phyloP scores from a whole-genome alignment of 2,329 filamentous ascomycete genomes.

The Claviceps spartinae region DNA sequence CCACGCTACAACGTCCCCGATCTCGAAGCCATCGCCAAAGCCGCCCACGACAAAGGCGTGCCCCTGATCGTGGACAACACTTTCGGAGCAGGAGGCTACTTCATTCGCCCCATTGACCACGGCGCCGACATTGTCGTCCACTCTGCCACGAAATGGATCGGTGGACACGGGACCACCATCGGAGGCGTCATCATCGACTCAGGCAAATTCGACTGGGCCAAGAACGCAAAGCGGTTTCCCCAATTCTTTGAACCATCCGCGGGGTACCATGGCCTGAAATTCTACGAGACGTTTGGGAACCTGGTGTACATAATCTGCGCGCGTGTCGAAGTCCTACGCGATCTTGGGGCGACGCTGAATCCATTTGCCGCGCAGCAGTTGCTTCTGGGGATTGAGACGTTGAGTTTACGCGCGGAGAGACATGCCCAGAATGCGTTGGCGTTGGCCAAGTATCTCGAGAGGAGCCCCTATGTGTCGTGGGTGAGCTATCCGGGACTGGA shows the following conservation, averaged over 20 bases:
- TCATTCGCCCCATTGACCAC: constrained; percentile 72
- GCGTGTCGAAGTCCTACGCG: constrained; percentile 79
- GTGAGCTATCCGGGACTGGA: constrained; percentile 85
- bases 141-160: constrained; percentile 94
- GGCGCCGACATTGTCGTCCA: constrained; percentile 91
- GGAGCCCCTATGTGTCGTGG: constrained; percentile 75
- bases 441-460: constrained; percentile 71
- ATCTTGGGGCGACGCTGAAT: constrained; percentile 70
- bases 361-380: constrained; percentile 91
- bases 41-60: constrained; percentile 56
- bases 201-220: constrained; percentile 90
- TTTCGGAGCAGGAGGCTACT: constrained; percentile 87
- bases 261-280: constrained; percentile 86
- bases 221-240: constrained; percentile 71
- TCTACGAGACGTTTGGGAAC: constrained; percentile 82
- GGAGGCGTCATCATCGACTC: constrained; percentile 76
- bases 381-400: constrained; percentile 75
- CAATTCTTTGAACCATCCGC: constrained; percentile 81
- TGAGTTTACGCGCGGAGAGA: constrained; percentile 73
- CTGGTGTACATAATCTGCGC: constrained; percentile 74
- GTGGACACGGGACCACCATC: constrained; percentile 86
- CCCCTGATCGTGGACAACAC: constrained; percentile 77
- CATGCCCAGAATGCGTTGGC: constrained; percentile 74
- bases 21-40: constrained; percentile 71
- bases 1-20: constrained; percentile 88